Base-by-base conservation (phyloP, 129 eudicot species). In the Pulicaria dysenterica region DNA sequence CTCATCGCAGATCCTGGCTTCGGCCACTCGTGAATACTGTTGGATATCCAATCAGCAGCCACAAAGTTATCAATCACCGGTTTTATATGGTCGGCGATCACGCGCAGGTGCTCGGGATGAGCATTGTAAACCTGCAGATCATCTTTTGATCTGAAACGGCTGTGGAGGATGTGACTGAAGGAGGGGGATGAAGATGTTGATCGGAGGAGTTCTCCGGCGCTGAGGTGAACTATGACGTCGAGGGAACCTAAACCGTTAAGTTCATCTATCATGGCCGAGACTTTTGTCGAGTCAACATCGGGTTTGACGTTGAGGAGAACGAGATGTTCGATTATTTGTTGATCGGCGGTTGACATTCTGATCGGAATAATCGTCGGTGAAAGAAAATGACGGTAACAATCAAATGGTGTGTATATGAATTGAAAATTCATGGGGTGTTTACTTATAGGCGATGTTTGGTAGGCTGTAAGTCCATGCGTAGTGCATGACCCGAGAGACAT, bases 91-190 rank as follows among this genome's bases (percentile, higher is more conserved):
- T 13, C 15, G 0, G 17, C 16, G 19, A 87, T 2, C 31, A 24
- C 85, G n/a, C 67, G 17, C 51, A 87, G 64, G 75, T 90, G 96
- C 31, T 34, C 69, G 2, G 87, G 88, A 75, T 87, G 85, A 5
- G 43, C 76, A 14, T 88, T 6, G 80, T 87, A 90, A 55, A 69
- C 48, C 1, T 13, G 55, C 5, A 87, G 77, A 40, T 87, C 87
- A 34, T 79, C 45, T 16, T 73, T 83, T 73, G 94, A 65, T 6
- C 39, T 70, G 77, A 84, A 90, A 5, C 93, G 88, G 43, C 72
- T 13, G 75, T 90, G 94, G 65, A 85, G 85, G 66, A 90, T 75
- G 89, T 90, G 96, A 13, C 89, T 90, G 85, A 90, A 90, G 38
- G 64, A 14, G 58, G 76, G 83, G 1, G 94, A 46, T 10, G 79